Percentiles rank a stretch among this genome's conserved stretches.
Conservation (phyloP, 352 stramenopile genomes). For the Phytopythium montanum region DNA sequence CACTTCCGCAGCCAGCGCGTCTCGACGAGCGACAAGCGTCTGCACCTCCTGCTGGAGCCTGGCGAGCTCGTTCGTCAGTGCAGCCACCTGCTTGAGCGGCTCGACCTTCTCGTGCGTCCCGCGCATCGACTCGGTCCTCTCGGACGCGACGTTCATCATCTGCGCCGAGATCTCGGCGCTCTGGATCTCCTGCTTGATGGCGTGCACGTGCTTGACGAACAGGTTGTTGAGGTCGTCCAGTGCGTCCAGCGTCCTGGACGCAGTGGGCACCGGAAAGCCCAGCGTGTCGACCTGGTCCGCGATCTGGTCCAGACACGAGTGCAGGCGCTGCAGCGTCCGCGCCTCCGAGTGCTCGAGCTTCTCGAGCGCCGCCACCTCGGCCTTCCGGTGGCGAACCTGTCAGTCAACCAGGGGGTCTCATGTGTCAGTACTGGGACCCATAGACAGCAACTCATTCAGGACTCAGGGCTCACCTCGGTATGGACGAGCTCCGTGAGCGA, state of each 20-base stretch:
- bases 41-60: conserved; percentile 36
- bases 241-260: conserved; percentile 36
- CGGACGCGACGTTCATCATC: conserved; percentile 50
- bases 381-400: conserved; percentile 31
- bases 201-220: conserved; percentile 42
- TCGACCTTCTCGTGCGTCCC: conserved; percentile 14
- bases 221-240: conserved; percentile 59
- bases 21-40: conserved; percentile 23
- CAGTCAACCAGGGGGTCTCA: too few species aligned
- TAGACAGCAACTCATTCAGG: too few species aligned
- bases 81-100: conserved; percentile 20
- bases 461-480: conserved; percentile 26
- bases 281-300: conserved; percentile 38
- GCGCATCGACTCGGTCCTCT: conserved; percentile 14
- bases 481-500: conserved; percentile 41
- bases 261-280: conserved; percentile 41
- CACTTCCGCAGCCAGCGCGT: conserved; percentile 18
- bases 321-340: conserved; percentile 33
- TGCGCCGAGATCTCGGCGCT: conserved; percentile 59
- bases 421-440: too few species aligned
- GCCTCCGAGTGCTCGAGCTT: conserved; percentile 31
- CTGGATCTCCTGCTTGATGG: conserved; percentile 63
- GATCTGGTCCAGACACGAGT: conserved; percentile 39
- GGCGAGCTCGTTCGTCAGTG: conserved; percentile 45
- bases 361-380: conserved; percentile 21